Evolutionary conservation across 2,329 filamentous ascomycete species (phyloP), one percentile per base, ranked within the genome.

Genomic region (Pseudogymnoascus sp.): DNA sequence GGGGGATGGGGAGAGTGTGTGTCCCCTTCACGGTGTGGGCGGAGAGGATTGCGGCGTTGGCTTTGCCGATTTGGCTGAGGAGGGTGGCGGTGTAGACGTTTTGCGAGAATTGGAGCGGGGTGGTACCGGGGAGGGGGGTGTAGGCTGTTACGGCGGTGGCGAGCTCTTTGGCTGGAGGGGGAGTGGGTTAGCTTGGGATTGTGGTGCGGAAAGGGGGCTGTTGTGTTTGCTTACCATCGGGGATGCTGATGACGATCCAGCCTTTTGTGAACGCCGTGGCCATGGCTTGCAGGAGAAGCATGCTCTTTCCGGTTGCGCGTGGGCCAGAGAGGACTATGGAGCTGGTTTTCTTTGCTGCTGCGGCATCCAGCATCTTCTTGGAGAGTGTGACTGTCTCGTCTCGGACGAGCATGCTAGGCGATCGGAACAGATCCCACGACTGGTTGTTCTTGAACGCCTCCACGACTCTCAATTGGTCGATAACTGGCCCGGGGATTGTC

Each of bases 381-480:
- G 84, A 82, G 69, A 97, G 70, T 64, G 89, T 82, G 41, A 90
- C 78, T n/a, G 89, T 89, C 79, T 97, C 91, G 63, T 83, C 80
- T 68, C 92, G 84, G 65, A 96, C 78, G 72, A 99, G 78, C 61
- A 88, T 84, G 62, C 90, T 89, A 27, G 94, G 94, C 67, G 86
- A 83, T 68, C 90, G 80, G 76, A 97, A 99, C 70, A 96, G 78
- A 63, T 82, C 84, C 92, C 94, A 99, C 66, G 84, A 86, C 80
- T 97, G 94, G 25, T 86, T 90, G 21, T 86, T 81, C 82, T 96
- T 96, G 81, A 99, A 99, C 3, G 91, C 92, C 72, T 96, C 90
- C 61, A 89, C 81, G n/a, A 86, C 83, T 69, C 92, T 84, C 77
- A 99, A 79, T 73, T 88, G 84, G 77, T 96, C 92, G 59, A 97